phyloP scores from a whole-genome alignment of 2,329 filamentous ascomycete species.

The Fusarium sp. region DNA sequence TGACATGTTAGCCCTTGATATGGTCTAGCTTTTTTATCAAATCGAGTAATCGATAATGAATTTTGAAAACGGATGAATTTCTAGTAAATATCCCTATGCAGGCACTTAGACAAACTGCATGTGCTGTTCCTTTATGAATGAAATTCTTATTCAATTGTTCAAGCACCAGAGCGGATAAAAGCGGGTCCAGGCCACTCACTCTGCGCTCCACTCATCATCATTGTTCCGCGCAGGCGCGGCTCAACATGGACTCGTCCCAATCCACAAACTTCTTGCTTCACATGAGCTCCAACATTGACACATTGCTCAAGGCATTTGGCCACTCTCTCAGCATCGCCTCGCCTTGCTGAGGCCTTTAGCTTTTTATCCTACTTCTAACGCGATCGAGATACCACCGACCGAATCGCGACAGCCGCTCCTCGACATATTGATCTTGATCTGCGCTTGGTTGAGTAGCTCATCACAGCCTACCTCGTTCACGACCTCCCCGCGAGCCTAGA shows the following conservation, averaged over 20 bases:
- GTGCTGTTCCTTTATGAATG: background rate
- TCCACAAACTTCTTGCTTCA: background rate
- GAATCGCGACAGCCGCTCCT: background rate
- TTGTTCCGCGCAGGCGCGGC: conserved; percentile 14
- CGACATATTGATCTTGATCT: background rate
- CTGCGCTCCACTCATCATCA: background rate
- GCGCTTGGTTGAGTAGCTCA: conserved; percentile 14
- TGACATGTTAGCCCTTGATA: background rate
- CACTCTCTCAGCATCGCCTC: background rate
- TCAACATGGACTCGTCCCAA: background rate
- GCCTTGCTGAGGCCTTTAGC: background rate
- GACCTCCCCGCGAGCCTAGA: background rate
- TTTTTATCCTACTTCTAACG: background rate
- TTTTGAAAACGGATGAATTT: background rate
- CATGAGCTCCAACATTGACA: conserved; percentile 3
- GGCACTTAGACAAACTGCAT: background rate
- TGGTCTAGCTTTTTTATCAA: background rate
- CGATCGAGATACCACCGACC: background rate
- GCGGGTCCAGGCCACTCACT: background rate
- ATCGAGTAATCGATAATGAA: background rate
- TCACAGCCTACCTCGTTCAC: conserved; percentile 2
- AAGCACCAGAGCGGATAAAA: conserved; percentile 16
- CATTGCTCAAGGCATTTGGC: background rate
- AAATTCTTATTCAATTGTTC: background rate
- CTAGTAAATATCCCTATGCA: background rate